Percentiles rank a stretch among this genome's conserved stretches.
phyloP scores from a whole-genome alignment of 768 basidiomycete species.

The Amanita pseudoporphyria region DNA sequence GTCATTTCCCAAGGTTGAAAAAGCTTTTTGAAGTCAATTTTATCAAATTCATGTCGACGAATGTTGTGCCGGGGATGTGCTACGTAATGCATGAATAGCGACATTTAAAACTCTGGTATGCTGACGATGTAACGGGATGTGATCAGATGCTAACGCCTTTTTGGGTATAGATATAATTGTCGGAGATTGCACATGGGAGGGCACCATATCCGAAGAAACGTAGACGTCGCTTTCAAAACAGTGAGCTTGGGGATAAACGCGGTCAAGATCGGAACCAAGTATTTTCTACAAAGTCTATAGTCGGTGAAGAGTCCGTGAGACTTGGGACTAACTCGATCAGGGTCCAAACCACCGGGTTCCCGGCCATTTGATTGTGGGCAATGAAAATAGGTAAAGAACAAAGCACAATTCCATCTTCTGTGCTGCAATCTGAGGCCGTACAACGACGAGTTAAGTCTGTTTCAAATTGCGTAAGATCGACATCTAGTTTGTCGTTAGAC shows the following conservation, averaged over 20 bases:
- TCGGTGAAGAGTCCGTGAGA: neutral
- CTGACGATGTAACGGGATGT: constrained; percentile 21
- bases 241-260: constrained; percentile 7
- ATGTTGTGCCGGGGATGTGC: constrained; percentile 40
- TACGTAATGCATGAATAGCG: constrained; percentile 45
- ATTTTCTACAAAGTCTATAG: neutral
- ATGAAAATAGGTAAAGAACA: no score
- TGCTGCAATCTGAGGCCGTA: neutral
- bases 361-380: no score
- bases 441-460: neutral
- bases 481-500: neutral
- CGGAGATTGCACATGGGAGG: constrained; percentile 10
- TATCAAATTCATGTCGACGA: constrained; percentile 28
- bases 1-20: constrained; percentile 19
- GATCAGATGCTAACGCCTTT: constrained; percentile 33
- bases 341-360: no score
- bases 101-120: constrained; percentile 44
- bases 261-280: constrained; percentile 9
- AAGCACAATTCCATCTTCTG: no score
- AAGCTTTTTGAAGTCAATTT: constrained; percentile 14
- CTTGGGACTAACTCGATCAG: no score
- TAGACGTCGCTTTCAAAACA: constrained; percentile 6
- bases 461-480: neutral
- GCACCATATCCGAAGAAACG: constrained; percentile 10
- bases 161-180: constrained; percentile 4